phyloP scores from a whole-genome alignment of 2,329 filamentous ascomycete genomes.

The Elsinoe fawcettii region DNA sequence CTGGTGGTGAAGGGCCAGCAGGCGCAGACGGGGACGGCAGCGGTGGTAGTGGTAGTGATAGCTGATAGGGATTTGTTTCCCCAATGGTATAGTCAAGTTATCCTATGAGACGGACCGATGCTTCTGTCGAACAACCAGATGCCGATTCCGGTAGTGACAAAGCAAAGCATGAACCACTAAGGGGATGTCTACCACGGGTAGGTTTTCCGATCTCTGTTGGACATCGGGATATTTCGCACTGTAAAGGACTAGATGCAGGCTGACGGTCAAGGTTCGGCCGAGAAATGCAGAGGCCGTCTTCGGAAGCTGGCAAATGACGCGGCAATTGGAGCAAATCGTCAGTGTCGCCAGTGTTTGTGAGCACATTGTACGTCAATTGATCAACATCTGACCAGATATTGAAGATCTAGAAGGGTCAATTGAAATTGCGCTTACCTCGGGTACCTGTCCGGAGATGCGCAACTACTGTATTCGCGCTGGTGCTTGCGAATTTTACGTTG shows the following conservation, averaged over 20 bases:
- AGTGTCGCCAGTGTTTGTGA: not conserved
- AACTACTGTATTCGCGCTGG: conserved; percentile 1
- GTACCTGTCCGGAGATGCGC: conserved; percentile 11
- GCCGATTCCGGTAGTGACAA: conserved; percentile 4
- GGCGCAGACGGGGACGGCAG: not conserved
- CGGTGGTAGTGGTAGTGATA: not conserved
- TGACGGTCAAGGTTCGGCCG: not conserved
- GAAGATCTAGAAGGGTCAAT: not conserved
- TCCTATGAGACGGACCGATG: not conserved
- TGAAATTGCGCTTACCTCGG: not conserved
- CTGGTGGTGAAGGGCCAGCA: not conserved
- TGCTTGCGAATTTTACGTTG: not conserved
- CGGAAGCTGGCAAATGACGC: conserved; percentile 6
- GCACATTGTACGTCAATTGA: not conserved
- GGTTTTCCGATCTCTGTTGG: not conserved
- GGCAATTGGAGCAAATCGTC: not conserved
- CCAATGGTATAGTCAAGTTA: not conserved
- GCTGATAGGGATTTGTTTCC: not conserved
- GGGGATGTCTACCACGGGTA: not conserved
- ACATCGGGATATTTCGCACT: conserved; percentile 1
- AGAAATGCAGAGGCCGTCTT: not conserved
- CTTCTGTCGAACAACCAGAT: not conserved
- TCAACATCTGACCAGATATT: not conserved
- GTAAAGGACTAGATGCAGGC: not conserved
- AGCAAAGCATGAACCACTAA: not conserved